Percentiles rank a stretch among this genome's conserved stretches.
These are phyloP conservation scores for Parathielavia appendiculata DNA, from an alignment of 495 filamentous ascomycete species.

Conservation along the genomic window DNA sequence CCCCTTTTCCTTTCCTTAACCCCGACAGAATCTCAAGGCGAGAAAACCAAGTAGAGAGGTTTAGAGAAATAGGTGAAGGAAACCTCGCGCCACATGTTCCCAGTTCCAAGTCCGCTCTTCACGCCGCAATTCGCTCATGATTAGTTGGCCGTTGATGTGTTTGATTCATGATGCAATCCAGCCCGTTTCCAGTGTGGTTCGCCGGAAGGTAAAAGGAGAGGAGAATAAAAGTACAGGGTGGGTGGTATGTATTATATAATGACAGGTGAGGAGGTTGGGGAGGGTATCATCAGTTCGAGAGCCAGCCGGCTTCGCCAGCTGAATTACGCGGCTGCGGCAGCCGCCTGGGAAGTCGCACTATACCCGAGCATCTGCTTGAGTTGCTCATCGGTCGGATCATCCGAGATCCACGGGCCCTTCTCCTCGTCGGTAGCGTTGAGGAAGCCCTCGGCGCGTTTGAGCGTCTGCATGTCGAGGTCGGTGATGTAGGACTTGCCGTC, in stretches of 20 bases:
- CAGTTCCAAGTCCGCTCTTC: not conserved
- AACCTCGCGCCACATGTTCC: not conserved
- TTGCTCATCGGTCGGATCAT: slow-evolving; percentile 48
- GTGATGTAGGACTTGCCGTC: slow-evolving; percentile 76
- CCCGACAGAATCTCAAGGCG: not conserved
- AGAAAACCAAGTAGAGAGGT: slow-evolving; percentile 1
- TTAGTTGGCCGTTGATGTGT: not conserved
- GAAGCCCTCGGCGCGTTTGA: slow-evolving; percentile 80
- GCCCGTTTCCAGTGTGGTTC: slow-evolving; percentile 16
- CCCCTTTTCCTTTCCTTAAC: slow-evolving; percentile 4
- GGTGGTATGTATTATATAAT: not conserved
- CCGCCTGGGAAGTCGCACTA: slow-evolving; percentile 15
- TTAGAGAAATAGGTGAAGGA: not conserved
- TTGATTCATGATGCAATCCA: slow-evolving; percentile 6
- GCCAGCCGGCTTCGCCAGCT: not conserved
- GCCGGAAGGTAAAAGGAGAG: slow-evolving; percentile 1
- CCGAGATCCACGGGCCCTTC: slow-evolving; percentile 70
- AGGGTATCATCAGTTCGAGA: slow-evolving; percentile 4
- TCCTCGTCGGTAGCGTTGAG: slow-evolving; percentile 71
- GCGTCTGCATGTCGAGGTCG: slow-evolving; percentile 85
- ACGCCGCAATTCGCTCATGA: not conserved
- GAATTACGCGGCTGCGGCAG: slow-evolving; percentile 14
- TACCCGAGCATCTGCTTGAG: slow-evolving; percentile 41
- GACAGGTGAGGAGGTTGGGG: not conserved
- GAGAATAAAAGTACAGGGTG: not conserved